Conservation (phyloP, 2,329 filamentous ascomycete genomes). For the Raffaelea albimanens region DNA sequence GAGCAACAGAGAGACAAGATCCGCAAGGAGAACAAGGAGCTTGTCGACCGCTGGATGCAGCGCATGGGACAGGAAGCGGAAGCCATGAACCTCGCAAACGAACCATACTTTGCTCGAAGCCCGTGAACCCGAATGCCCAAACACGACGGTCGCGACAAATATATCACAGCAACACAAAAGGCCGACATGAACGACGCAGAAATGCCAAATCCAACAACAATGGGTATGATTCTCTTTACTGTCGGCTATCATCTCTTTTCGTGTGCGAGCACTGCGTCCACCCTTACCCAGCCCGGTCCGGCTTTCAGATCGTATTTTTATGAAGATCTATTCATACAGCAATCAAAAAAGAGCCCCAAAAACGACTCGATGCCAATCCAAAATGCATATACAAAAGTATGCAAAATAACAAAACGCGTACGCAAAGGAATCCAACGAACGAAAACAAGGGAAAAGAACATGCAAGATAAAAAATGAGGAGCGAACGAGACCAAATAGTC, state of each 20-base stretch:
- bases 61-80: conserved; percentile 79
- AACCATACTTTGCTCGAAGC: conserved; percentile 24
- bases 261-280: too few relatives aligned
- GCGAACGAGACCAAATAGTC: neutral
- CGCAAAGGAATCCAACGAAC: too few relatives aligned
- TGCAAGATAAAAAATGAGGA: neutral
- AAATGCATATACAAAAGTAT: too few relatives aligned
- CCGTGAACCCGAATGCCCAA: neutral
- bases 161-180: neutral
- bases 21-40: conserved; percentile 74
- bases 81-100: conserved; percentile 66
- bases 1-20: conserved; percentile 67
- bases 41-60: conserved; percentile 87
- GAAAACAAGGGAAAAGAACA: too few relatives aligned
- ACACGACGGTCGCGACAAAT: neutral
- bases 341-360: conserved; percentile 1
- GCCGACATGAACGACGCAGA: neutral
- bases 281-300: too few relatives aligned
- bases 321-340: conserved; percentile 1
- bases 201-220: neutral
- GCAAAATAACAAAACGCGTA: too few relatives aligned
- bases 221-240: too few relatives aligned
- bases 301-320: too few relatives aligned
- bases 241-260: too few relatives aligned
- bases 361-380: too few relatives aligned